Percentiles rank a stretch among this genome's conserved stretches.
These are phyloP conservation scores for Brettanomyces nanus DNA, from an alignment of 805 yeast genomes.

Conservation along the genomic window DNA sequence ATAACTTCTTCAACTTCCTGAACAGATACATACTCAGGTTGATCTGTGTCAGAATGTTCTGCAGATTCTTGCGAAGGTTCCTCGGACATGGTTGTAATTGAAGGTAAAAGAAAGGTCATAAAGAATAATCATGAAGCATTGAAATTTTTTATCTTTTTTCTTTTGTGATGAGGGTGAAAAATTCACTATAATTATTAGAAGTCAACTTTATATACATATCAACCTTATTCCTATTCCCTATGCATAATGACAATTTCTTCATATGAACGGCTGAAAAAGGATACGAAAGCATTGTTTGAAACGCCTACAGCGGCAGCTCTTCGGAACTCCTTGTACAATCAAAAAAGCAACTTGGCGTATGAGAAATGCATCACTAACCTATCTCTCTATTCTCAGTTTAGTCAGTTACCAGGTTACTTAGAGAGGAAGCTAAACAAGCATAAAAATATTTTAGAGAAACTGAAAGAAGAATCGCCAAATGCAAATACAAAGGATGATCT, in stretches of 20 bases:
- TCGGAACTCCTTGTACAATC: conserved; percentile 3
- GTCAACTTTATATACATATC: too few species aligned
- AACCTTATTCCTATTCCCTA: too few species aligned
- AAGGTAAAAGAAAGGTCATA: too few species aligned
- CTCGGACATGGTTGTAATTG: too few species aligned
- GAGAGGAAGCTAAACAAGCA: conserved; percentile 6
- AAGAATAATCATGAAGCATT: too few species aligned
- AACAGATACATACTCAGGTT: conserved; percentile 18
- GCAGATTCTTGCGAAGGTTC: conserved; percentile 1
- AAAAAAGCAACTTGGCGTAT: conserved; percentile 7
- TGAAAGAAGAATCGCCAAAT: conserved; percentile 8
- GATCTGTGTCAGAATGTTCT: conserved; percentile 8
- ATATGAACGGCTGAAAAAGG: not conserved
- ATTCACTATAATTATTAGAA: too few species aligned
- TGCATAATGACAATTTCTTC: not conserved
- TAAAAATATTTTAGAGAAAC: conserved; percentile 15
- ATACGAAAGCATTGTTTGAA: not conserved
- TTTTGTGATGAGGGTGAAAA: too few species aligned
- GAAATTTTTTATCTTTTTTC: too few species aligned
- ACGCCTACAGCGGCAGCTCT: not conserved
- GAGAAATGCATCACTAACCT: conserved; percentile 6
- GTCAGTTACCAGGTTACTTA: conserved; percentile 11
- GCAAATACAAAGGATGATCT: conserved; percentile 7
- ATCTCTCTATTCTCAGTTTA: conserved; percentile 7
- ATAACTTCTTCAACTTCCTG: conserved; percentile 28